Conservation (phyloP, 2,329 filamentous ascomycete species). For the Aspergillus texensis region DNA sequence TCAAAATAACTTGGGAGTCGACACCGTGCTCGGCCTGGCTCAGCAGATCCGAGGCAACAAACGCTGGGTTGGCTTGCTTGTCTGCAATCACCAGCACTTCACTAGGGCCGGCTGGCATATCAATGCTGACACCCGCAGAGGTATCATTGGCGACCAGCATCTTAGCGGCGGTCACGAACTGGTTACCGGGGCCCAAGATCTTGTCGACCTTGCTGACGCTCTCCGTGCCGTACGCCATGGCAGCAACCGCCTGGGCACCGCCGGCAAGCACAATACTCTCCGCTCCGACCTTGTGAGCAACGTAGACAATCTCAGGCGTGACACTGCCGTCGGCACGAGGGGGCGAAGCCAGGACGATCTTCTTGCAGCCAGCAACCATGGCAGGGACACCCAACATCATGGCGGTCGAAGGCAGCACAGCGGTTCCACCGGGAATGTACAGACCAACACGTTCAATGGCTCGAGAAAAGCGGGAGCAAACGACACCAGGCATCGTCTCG, state of each 20-base stretch:
- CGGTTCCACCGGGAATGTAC: slow-evolving; percentile 94
- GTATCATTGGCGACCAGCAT: slow-evolving; percentile 99
- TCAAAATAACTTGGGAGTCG: slow-evolving; percentile 91
- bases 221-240: slow-evolving; percentile 96
- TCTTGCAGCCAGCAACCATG: slow-evolving; percentile 95
- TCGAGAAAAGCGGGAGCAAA: slow-evolving; percentile 89
- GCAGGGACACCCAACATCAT: slow-evolving; percentile 98
- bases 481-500: slow-evolving; percentile 96
- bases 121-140: slow-evolving; percentile 90
- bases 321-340: slow-evolving; percentile 86
- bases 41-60: slow-evolving; percentile 91
- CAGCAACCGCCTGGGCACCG: slow-evolving; percentile 91
- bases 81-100: slow-evolving; percentile 97
- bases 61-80: slow-evolving; percentile 82
- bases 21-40: slow-evolving; percentile 96
- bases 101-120: slow-evolving; percentile 96
- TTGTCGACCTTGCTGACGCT: slow-evolving; percentile 97
- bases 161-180: slow-evolving; percentile 97
- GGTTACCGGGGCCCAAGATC: slow-evolving; percentile 95
- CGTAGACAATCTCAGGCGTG: slow-evolving; percentile 96
- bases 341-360: slow-evolving; percentile 89
- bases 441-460: slow-evolving; percentile 95
- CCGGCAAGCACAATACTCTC: slow-evolving; percentile 95
- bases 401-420: slow-evolving; percentile 93
- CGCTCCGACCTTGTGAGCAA: slow-evolving; percentile 93